These are phyloP conservation scores for Talaromyces sp. DNA, from an alignment of 2,329 filamentous ascomycete genomes.

Conservation along the genomic window DNA sequence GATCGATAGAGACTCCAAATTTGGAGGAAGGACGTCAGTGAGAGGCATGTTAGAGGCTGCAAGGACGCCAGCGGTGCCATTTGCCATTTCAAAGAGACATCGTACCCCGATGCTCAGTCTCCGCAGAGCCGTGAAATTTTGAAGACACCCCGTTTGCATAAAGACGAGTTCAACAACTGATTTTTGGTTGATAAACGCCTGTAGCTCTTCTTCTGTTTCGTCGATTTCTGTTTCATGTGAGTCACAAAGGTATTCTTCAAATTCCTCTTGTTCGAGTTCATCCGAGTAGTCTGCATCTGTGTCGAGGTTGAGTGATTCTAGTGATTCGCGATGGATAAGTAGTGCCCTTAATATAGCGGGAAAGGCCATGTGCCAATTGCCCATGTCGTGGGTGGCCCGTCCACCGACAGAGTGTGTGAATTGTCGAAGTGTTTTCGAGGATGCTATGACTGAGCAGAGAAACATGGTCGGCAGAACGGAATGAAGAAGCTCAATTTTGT, in stretches of 20 bases:
- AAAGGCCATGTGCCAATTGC: constrained; percentile 17
- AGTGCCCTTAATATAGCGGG: constrained; percentile 15
- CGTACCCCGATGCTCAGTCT: constrained; percentile 11
- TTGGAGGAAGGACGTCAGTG: constrained; percentile 11
- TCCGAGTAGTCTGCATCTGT: constrained; percentile 15
- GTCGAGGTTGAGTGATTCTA: constrained; percentile 17
- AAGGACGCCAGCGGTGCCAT: constrained; percentile 3
- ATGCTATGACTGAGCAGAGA: constrained; percentile 15
- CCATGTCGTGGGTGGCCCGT: constrained; percentile 10
- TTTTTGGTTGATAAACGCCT: constrained; percentile 12
- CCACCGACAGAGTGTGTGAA: constrained; percentile 18
- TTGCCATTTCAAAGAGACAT: constrained; percentile 16
- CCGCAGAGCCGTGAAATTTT: constrained; percentile 13
- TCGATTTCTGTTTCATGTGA: not conserved
- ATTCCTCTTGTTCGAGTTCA: constrained; percentile 14
- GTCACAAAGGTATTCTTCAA: constrained; percentile 11
- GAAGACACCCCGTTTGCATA: constrained; percentile 8
- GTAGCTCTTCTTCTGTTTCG: constrained; percentile 11
- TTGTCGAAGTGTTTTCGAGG: constrained; percentile 10
- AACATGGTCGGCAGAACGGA: constrained; percentile 17
- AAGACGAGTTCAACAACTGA: constrained; percentile 16
- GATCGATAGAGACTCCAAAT: constrained; percentile 14
- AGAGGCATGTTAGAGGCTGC: not conserved
- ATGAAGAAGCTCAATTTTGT: constrained; percentile 14
- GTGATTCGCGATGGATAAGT: constrained; percentile 14